Evolutionary conservation across 2,329 filamentous ascomycete species (phyloP), one percentile per base, ranked within the genome.

Genomic region (Magnaporthales sp.): DNA sequence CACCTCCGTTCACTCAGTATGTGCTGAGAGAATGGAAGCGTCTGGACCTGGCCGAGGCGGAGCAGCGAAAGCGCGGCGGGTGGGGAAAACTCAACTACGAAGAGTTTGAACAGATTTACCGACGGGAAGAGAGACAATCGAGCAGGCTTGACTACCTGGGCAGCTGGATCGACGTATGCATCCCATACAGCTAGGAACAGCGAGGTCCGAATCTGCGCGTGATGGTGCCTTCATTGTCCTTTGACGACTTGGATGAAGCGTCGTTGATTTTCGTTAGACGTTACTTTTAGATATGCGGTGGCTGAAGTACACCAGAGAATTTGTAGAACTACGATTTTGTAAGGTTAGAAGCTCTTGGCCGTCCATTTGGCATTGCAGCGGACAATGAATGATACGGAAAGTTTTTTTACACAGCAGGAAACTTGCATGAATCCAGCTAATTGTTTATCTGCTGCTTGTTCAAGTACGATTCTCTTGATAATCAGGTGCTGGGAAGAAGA

Each of bases 91-190:
- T 98, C 63, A 91, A 79, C 73, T 93, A 89, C 70, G 83, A 85
- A 0, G 95, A 98, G 76, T 96, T 98, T 77, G 88, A 91, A 72
- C 80, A 80, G 54, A 88, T 89, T 64, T 92, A 95, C 79, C 86
- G 87, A 71, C 82, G 82, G n/a, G 84, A 88, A 69, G 85, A 89
- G 70, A 86, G 86, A 27, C 79, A 80, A 30, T 84, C 83, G 15
- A 86, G 87, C 73, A 80, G 89, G 66, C 82, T 93, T 68, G 91
- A 91, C 71, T 94, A 97, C 76, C 82, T 97, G 62, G 91, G 91
- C 68, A 91, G 87, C 72, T 98, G 94, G 94, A 91, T 97, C 76
- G 93, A 97, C 75, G 88, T 89, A 75, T 90, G 87, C 75, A 89
- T 90, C 70, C 87, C 86, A 15, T 87, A 81, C 27, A 64, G 62